Conservation (phyloP, 768 basidiomycete species). For the Botryobasidium botryosum region DNA sequence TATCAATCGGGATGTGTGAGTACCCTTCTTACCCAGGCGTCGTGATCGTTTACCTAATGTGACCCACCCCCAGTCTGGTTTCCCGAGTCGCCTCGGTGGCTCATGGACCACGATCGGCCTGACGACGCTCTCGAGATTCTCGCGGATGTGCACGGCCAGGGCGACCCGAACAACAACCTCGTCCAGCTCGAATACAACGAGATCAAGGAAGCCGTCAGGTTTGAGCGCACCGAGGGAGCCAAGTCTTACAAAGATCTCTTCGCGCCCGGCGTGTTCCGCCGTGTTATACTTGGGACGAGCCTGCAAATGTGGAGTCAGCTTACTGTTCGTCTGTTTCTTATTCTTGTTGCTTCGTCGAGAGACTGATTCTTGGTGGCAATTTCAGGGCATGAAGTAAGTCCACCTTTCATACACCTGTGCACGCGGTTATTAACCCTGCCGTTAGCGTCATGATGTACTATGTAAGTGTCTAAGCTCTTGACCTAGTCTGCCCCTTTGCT, state of each 20-base stretch:
- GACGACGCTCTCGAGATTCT: slow-evolving; percentile 53
- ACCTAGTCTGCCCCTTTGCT: not conserved
- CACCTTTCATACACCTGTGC: no score
- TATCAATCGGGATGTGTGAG: slow-evolving; percentile 43
- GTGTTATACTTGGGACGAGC: slow-evolving; percentile 50
- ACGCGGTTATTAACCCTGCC: no score
- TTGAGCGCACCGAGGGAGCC: slow-evolving; percentile 52
- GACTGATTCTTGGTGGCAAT: no score
- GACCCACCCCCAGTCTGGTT: slow-evolving; percentile 9
- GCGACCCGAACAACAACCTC: slow-evolving; percentile 38
- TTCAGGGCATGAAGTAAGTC: no score
- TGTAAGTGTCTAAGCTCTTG: slow-evolving; percentile 26
- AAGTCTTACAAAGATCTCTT: slow-evolving; percentile 53
- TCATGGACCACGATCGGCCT: slow-evolving; percentile 38
- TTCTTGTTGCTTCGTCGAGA: no score
- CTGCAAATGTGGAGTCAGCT: slow-evolving; percentile 71
- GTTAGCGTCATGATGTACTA: slow-evolving; percentile 1
- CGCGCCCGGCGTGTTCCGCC: slow-evolving; percentile 47
- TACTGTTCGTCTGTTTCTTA: no score
- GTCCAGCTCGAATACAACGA: slow-evolving; percentile 57
- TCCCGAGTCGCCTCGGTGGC: slow-evolving; percentile 42
- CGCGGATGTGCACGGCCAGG: slow-evolving; percentile 55
- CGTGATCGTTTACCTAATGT: slow-evolving; percentile 15
- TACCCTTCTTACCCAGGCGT: slow-evolving; percentile 42
- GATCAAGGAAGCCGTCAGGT: slow-evolving; percentile 33